Percentiles rank a stretch among this genome's conserved stretches.
phyloP scores from a whole-genome alignment of 2,329 filamentous ascomycete species.

The Trichoderma hamatum region DNA sequence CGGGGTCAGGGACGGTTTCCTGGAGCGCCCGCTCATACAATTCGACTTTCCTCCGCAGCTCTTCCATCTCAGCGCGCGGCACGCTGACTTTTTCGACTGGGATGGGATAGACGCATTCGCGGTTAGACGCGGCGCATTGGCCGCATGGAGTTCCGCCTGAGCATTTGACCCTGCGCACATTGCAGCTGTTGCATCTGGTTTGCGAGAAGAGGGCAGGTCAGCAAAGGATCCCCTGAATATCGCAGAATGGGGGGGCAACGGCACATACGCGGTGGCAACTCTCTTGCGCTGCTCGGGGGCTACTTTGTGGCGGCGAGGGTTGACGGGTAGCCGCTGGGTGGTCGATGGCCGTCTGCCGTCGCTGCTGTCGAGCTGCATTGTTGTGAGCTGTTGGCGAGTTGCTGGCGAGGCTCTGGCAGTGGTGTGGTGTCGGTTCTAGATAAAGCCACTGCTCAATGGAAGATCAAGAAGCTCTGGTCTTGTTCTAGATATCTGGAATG shows the following conservation, averaged over 20 bases:
- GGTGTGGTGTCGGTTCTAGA: not conserved
- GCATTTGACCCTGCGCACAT: conserved; percentile 56
- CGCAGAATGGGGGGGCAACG: not conserved
- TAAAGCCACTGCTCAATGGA: not conserved
- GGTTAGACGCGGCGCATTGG: conserved; percentile 48
- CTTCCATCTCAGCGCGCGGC: conserved; percentile 46
- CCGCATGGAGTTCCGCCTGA: conserved; percentile 53
- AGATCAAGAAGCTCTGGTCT: not conserved
- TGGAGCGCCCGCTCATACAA: conserved; percentile 46
- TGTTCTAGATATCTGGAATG: not conserved
- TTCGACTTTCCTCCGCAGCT: conserved; percentile 44
- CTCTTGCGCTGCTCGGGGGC: conserved; percentile 51
- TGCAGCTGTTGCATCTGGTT: conserved; percentile 56
- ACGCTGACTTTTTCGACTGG: conserved; percentile 49
- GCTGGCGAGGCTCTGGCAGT: conserved; percentile 6
- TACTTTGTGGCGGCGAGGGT: conserved; percentile 54
- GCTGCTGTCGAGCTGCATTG: conserved; percentile 36
- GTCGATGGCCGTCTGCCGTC: conserved; percentile 32
- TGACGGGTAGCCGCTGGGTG: conserved; percentile 50
- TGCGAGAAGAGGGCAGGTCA: not conserved
- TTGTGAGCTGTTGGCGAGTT: not conserved
- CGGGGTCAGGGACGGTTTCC: conserved; percentile 43
- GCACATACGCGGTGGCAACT: conserved; percentile 50
- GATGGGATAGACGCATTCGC: conserved; percentile 54
- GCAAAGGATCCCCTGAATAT: not conserved